phyloP scores from a whole-genome alignment of 257 asterid genomes.

The Knoxia roxburghii region DNA sequence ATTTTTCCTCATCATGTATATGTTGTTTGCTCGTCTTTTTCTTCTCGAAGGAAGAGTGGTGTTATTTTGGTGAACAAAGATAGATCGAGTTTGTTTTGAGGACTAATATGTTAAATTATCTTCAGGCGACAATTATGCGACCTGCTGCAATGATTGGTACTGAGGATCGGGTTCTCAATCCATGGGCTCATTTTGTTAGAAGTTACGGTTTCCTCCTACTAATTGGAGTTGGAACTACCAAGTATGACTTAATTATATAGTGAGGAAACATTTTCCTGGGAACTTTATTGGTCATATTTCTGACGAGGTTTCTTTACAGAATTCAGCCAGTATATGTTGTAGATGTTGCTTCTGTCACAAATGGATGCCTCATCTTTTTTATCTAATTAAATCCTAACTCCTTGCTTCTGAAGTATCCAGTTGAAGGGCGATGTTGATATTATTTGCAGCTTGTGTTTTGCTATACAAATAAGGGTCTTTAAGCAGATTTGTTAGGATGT shows the following conservation, averaged over 20 bases:
- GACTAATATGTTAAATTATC: slow-evolving; percentile 15
- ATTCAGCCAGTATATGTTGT: slow-evolving; percentile 91
- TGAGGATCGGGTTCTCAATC: slow-evolving; percentile 79
- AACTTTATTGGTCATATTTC: slow-evolving; percentile 8
- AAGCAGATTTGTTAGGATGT: too few relatives aligned
- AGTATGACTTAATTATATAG: slow-evolving; percentile 33
- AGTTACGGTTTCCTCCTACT: slow-evolving; percentile 83
- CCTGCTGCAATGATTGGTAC: slow-evolving; percentile 96
- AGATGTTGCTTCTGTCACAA: slow-evolving; percentile 96
- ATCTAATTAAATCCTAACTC: too few relatives aligned
- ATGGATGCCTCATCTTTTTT: too few relatives aligned
- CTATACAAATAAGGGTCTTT: too few relatives aligned
- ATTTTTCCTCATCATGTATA: slow-evolving; percentile 3
- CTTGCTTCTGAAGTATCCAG: too few relatives aligned
- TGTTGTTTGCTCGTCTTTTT: not conserved
- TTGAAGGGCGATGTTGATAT: too few relatives aligned
- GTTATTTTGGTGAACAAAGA: not conserved
- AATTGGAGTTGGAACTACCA: slow-evolving; percentile 87
- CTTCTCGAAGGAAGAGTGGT: not conserved
- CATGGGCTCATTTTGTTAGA: slow-evolving; percentile 90
- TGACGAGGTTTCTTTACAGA: slow-evolving; percentile 42
- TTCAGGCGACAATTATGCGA: slow-evolving; percentile 82
- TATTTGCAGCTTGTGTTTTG: too few relatives aligned
- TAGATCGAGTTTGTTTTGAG: not conserved
- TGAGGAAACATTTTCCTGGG: not conserved